Conservation (phyloP, 495 filamentous ascomycete species). For the Penicillium macrosclerotiorum region DNA sequence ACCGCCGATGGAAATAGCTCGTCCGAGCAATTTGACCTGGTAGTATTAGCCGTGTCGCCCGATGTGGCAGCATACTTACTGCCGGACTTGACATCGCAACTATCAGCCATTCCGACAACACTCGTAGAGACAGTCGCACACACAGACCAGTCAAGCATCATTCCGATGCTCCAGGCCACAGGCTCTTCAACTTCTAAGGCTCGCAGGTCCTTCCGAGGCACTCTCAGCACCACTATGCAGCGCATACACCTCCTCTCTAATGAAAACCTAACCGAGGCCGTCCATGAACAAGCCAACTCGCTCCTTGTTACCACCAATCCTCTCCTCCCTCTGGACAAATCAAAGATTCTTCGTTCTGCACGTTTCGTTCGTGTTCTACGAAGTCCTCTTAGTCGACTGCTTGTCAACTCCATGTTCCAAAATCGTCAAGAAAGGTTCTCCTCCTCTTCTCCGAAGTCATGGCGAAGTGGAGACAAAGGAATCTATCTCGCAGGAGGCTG, state of each 20-base stretch:
- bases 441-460: conserved; percentile 9
- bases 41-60: conserved; percentile 48
- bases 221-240: conserved; percentile 8
- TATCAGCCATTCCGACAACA: conserved; percentile 7
- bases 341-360: conserved; percentile 28
- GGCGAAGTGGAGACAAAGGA: conserved; percentile 50
- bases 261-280: conserved; percentile 28
- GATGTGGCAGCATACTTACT: conserved; percentile 37
- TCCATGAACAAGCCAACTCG: conserved; percentile 33
- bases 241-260: conserved; percentile 28
- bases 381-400: conserved; percentile 25
- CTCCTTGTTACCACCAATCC: conserved; percentile 35
- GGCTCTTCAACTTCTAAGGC: not conserved
- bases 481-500: conserved; percentile 56
- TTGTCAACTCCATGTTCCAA: conserved; percentile 37
- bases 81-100: not conserved
- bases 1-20: conserved; percentile 3
- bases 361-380: conserved; percentile 34
- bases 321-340: conserved; percentile 25
- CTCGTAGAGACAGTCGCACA: conserved; percentile 6
- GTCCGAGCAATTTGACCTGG: conserved; percentile 32
- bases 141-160: not conserved
- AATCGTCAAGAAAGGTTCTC: not conserved
- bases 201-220: not conserved
- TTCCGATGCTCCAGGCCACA: conserved; percentile 5